These are phyloP conservation scores for Cenchrus fungigraminus DNA, from an alignment of 176 grass and related monocot genomes.

Conservation along the genomic window DNA sequence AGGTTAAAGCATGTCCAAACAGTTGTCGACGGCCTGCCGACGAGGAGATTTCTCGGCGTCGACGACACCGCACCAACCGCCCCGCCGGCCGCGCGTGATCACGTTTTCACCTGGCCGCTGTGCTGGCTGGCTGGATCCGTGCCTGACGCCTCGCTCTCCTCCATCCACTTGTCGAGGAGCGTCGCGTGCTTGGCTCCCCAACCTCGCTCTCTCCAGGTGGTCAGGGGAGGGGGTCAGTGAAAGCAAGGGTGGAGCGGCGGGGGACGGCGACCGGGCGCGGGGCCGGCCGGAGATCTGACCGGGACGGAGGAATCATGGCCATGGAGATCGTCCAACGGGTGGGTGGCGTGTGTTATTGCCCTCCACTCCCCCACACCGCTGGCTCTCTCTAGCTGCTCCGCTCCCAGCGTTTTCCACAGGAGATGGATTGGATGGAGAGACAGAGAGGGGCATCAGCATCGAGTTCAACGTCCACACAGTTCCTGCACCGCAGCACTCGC, in stretches of 20 bases:
- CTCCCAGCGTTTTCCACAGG: constrained; percentile 20
- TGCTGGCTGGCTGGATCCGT: not conserved
- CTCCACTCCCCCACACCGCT: constrained; percentile 10
- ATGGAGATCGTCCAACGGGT: not conserved
- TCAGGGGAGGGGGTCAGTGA: not conserved
- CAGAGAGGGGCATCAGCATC: constrained; percentile 22
- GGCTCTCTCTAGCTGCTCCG: not conserved
- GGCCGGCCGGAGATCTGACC: constrained; percentile 50
- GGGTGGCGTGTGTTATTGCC: constrained; percentile 21
- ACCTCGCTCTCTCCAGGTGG: not conserved
- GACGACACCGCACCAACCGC: not conserved
- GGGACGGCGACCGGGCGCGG: constrained; percentile 1
- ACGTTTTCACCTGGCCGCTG: not conserved
- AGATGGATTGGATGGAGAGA: not conserved
- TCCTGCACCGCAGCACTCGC: not conserved
- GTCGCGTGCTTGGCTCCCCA: constrained; percentile 28
- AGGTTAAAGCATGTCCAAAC: not conserved
- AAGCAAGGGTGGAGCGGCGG: not conserved
- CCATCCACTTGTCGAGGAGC: not conserved
- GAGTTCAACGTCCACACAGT: constrained; percentile 3
- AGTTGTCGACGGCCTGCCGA: not conserved
- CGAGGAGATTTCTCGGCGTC: not conserved
- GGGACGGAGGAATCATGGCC: constrained; percentile 48
- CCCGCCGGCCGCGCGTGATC: not conserved
- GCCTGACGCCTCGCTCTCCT: too few species aligned